Evolutionary conservation across 2,329 filamentous ascomycete species (phyloP).

Genomic region (Fusarium sambucinum): DNA sequence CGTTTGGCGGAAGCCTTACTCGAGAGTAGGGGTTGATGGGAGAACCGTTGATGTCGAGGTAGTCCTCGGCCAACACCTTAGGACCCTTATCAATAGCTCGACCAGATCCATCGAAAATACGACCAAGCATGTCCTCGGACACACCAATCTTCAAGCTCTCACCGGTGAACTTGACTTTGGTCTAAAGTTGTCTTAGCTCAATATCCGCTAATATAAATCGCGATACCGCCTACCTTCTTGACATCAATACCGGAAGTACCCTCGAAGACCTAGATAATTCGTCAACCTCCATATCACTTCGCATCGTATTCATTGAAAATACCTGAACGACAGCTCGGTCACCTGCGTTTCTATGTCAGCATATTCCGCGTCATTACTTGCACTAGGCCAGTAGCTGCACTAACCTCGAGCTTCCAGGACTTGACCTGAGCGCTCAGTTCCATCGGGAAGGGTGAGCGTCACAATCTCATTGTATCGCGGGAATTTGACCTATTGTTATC

Average conservation of each 20-base stretch:
- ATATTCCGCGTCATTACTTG: slow-evolving; percentile 27
- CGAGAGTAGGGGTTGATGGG: slow-evolving; percentile 98
- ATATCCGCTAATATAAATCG: slow-evolving; percentile 10
- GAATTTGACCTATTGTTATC: slow-evolving; percentile 84
- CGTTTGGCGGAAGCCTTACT: slow-evolving; percentile 64
- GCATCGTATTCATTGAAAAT: slow-evolving; percentile 49
- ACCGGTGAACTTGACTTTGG: slow-evolving; percentile 96
- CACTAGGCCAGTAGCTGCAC: slow-evolving; percentile 23
- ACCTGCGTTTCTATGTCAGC: slow-evolving; percentile 64
- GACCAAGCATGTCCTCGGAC: slow-evolving; percentile 98
- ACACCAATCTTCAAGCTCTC: slow-evolving; percentile 98
- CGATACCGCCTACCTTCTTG: slow-evolving; percentile 79
- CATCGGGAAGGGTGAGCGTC: slow-evolving; percentile 93
- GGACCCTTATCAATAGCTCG: slow-evolving; percentile 99
- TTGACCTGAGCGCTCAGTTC: slow-evolving; percentile 91
- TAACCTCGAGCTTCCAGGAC: slow-evolving; percentile 97
- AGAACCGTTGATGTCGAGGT: slow-evolving; percentile 98
- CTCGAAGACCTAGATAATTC: slow-evolving; percentile 83
- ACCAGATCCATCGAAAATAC: slow-evolving; percentile 98
- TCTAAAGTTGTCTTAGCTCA: slow-evolving; percentile 65
- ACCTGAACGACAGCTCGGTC: slow-evolving; percentile 96
- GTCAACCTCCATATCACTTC: slow-evolving; percentile 43
- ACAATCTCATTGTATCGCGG: slow-evolving; percentile 98
- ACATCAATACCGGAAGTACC: slow-evolving; percentile 98
- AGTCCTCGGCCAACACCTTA: slow-evolving; percentile 97